These are phyloP conservation scores for Canavalia gladiata DNA, from an alignment of 306 rosid genomes.

Conservation along the genomic window DNA sequence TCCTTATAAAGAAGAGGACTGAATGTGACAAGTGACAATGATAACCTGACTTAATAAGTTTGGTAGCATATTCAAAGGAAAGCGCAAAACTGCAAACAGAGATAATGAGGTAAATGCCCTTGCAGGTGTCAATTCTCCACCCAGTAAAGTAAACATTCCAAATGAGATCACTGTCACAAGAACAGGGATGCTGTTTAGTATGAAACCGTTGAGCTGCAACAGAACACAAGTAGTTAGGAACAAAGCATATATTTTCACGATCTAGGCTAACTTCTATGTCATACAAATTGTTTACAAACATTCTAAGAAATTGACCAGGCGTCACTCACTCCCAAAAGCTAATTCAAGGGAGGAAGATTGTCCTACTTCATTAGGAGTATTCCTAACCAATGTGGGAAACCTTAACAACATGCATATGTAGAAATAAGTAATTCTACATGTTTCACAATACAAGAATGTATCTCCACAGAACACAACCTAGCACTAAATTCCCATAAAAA, in stretches of 20 bases:
- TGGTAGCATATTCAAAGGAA: constrained; percentile 84
- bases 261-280: constrained; percentile 7
- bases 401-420: background rate
- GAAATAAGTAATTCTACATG: background rate
- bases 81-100: constrained; percentile 76
- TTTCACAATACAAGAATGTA: background rate
- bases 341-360: too few species aligned
- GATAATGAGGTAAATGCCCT: constrained; percentile 93
- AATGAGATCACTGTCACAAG: constrained; percentile 81
- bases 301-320: background rate
- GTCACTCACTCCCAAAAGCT: too few species aligned
- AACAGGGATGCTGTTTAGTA: constrained; percentile 83
- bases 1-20: background rate
- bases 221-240: constrained; percentile 44
- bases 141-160: constrained; percentile 82
- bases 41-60: constrained; percentile 85
- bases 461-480: background rate
- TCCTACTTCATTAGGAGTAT: too few species aligned
- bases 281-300: constrained; percentile 12
- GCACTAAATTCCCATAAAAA: constrained; percentile 15
- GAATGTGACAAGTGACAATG: background rate
- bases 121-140: constrained; percentile 89
- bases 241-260: constrained; percentile 18
- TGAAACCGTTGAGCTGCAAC: constrained; percentile 75
- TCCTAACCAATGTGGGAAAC: too few species aligned